Base-by-base conservation (phyloP, 192 early-diverging fungal genomes). In the Coemansia sp. region DNA sequence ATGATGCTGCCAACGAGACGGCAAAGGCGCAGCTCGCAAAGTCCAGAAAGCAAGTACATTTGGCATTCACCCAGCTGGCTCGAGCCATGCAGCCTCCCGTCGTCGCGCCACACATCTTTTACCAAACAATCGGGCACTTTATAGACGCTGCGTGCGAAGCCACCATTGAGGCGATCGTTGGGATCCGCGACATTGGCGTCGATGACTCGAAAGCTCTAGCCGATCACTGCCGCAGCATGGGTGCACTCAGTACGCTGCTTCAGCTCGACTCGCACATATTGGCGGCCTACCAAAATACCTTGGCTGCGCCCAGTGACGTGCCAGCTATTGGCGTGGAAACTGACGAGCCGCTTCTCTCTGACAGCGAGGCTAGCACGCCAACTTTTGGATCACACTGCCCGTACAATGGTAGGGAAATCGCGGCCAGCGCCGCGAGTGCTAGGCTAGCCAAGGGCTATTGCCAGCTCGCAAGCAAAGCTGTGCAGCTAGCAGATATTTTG, bases 131-230 rank as follows among this genome's bases (percentile, higher is more conserved):
- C 14, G 73, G 66, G 25, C 27, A 36, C 25, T 63, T 62, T 53
- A 10, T 73, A 12, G 73, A 76, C 35, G 70, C 70, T 9, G 67
- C 70, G 20, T 76, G 59, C 58, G 66, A 31, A 5, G 60, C 70
- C 6, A 69, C 62, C 14, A 54, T 73, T 17, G 67, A 56, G 19
- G 46, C 46, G 32, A 40, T 82, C 8, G 8, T 62, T 3, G 66
- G 43, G 27, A 36, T 82, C 17, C 38, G 60, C 15, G 79, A 82
- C 27, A 76, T 82, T 32, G 65, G 70, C 41, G 70, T 57, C 0
- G 79, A 76, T 37, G 73, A 82, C 59, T 82, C 79, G 64, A 66
- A 76, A 42, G 67, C 51, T 15, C 63, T 82, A 20, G 73, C 70
- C 42, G 70, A 82, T 20, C 67, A 82, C 29, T 82, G 79, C 38